Evolutionary conservation across 2,329 filamentous ascomycete species (phyloP).

Genomic region (Venturia oleaginea): DNA sequence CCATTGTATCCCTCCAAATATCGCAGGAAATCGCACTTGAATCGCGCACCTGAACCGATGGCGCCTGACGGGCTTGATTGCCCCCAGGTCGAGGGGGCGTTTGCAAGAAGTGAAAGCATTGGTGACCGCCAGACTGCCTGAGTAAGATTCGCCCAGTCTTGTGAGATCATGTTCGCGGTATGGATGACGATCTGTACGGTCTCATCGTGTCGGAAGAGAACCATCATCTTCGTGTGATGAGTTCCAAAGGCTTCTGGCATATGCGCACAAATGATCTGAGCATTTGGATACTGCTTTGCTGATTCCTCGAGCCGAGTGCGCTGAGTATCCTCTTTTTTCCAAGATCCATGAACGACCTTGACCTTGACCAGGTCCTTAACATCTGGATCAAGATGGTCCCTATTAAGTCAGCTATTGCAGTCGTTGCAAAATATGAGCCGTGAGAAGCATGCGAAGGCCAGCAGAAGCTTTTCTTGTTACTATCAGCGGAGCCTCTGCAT

Average conservation of each 20-base stretch:
- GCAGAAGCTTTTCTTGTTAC: too few species aligned
- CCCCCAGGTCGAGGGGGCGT: conserved; percentile 4
- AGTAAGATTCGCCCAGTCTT: conserved; percentile 82
- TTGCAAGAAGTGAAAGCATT: conserved; percentile 22
- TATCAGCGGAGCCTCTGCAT: neutral
- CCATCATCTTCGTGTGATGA: conserved; percentile 79
- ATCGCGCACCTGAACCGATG: conserved; percentile 56
- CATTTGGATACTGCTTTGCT: conserved; percentile 52
- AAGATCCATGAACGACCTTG: conserved; percentile 55
- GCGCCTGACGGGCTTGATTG: conserved; percentile 14
- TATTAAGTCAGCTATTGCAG: too few species aligned
- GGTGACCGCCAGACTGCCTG: conserved; percentile 77
- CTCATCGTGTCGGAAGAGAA: conserved; percentile 70
- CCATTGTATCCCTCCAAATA: conserved; percentile 65
- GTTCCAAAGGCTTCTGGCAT: conserved; percentile 82
- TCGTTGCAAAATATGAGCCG: too few species aligned
- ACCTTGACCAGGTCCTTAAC: conserved; percentile 43
- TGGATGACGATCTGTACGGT: conserved; percentile 73
- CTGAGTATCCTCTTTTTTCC: conserved; percentile 57
- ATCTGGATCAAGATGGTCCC: conserved; percentile 46
- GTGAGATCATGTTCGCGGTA: conserved; percentile 83
- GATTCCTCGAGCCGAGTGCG: conserved; percentile 44
- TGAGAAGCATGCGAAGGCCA: too few species aligned
- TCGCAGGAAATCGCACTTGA: conserved; percentile 65
- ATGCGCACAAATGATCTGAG: conserved; percentile 58